Base-by-base conservation (phyloP, 352 stramenopile genomes). In the Pythium rhizo-oryzae region DNA sequence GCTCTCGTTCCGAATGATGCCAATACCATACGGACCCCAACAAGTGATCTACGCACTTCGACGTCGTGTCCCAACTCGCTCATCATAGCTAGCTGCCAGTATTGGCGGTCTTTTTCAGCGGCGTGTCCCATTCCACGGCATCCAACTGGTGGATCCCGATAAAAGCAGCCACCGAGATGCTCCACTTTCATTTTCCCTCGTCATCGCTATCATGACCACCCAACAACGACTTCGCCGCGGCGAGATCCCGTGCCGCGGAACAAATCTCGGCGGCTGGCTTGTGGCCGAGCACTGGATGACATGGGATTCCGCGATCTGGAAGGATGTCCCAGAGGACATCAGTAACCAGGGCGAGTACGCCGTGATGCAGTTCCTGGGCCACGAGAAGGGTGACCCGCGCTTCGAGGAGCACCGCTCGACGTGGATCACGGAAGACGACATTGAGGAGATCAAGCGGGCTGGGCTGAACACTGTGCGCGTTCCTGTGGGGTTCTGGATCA, bases 231-330 rank as follows among this genome's bases (percentile, higher is more conserved):
- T 74, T 16, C 65, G 65, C n/a, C 58, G 65, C 47, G 65, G 65
- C 25, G 66, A 72, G 59, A 72, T 68, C 59, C 66, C 76, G 13
- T 82, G 71, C 61, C 79, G 84, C 8, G 90, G 89, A 5, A 78
- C 91, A 13, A 97, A 97, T 69, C 74, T 96, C 28, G 90, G 89
- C 11, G 88, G 90, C 25, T 97, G 90, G 90, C 77, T 96, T 8
- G 72, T 97, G 1, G 66, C 85, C 30, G 91, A 97, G 74, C 74
- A 85, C 55, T 96, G 88, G 76, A 94, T 97, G 75, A 93, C 84
- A 16, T 85, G 80, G 67, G 74, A 86, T 16, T 86, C 85, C 5
- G 84, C 75, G 21, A 92, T 98, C 63, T 96, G 96, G 82, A 80
- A 81, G 28, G 89, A 92, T 58, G 80, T 91, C 19, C 79, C 73